Evolutionary conservation across 2,329 filamentous ascomycete species (phyloP).

Genomic region (Xylaria sp.): DNA sequence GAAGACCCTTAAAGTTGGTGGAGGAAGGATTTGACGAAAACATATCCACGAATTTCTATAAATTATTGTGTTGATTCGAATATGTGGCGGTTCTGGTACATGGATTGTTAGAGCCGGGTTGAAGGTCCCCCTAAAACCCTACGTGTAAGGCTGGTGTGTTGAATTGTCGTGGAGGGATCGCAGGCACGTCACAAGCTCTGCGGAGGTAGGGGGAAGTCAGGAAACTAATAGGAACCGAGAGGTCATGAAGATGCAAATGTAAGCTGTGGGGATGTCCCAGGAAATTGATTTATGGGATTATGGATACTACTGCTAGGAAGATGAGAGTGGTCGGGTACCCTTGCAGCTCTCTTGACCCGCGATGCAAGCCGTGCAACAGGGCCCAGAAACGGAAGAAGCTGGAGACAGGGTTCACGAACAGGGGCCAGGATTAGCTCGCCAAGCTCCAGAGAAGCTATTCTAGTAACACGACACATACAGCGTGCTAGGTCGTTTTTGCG

Average conservation of each 20-base stretch:
- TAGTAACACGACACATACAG: conserved; percentile 3
- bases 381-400: conserved; percentile 28
- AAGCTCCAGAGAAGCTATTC: conserved; percentile 27
- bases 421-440: conserved; percentile 28
- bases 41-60: conserved; percentile 31
- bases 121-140: conserved; percentile 28
- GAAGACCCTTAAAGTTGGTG: conserved; percentile 34
- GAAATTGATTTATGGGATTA: conserved; percentile 28
- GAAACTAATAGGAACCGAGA: conserved; percentile 29
- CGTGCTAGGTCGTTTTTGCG: neutral
- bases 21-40: conserved; percentile 36
- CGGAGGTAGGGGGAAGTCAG: conserved; percentile 27
- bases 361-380: conserved; percentile 39
- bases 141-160: conserved; percentile 9
- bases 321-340: conserved; percentile 39
- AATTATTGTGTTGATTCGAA: conserved; percentile 24
- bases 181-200: conserved; percentile 30
- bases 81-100: conserved; percentile 27
- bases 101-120: conserved; percentile 31
- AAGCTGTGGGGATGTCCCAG: conserved; percentile 38
- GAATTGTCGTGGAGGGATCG: conserved; percentile 34
- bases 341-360: conserved; percentile 40
- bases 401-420: conserved; percentile 33
- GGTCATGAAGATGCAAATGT: conserved; percentile 11
- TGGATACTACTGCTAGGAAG: conserved; percentile 40